phyloP scores from a whole-genome alignment of 371 early-diverging fungal species.

The Syncephalastrum monosporum region DNA sequence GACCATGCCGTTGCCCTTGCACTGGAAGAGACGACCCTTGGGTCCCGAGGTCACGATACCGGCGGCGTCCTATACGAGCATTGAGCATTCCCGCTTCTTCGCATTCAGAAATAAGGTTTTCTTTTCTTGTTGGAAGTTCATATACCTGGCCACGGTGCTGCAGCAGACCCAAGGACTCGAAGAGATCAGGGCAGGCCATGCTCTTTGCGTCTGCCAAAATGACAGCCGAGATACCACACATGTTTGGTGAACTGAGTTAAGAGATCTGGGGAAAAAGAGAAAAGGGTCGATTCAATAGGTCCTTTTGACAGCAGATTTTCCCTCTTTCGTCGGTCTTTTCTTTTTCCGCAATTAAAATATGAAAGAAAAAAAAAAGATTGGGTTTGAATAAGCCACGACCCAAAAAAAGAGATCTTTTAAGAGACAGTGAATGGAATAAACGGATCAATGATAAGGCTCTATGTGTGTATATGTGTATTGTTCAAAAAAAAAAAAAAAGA shows the following conservation, averaged over 20 bases:
- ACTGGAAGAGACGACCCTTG: constrained; percentile 94
- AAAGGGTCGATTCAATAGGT: too few relatives aligned
- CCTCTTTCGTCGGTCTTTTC: too few relatives aligned
- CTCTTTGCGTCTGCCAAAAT: constrained; percentile 80
- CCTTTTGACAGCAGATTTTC: too few relatives aligned
- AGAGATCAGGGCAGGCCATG: constrained; percentile 81
- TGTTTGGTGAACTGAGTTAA: constrained; percentile 26
- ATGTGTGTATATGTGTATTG: background rate
- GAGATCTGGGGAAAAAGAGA: too few relatives aligned
- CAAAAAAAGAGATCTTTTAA: too few relatives aligned
- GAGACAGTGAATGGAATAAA: too few relatives aligned
- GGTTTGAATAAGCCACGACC: too few relatives aligned
- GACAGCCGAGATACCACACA: constrained; percentile 93
- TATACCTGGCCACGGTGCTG: constrained; percentile 98
- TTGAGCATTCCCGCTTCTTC: too few relatives aligned
- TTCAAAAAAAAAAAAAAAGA: background rate
- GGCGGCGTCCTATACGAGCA: constrained; percentile 85
- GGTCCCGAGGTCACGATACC: constrained; percentile 97
- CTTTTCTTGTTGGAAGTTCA: constrained; percentile 3
- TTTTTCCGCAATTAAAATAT: too few relatives aligned
- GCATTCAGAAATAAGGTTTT: background rate
- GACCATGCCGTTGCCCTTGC: constrained; percentile 98
- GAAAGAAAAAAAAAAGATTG: too few relatives aligned
- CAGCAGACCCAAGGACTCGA: constrained; percentile 89
- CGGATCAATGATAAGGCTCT: background rate